phyloP scores from a whole-genome alignment of 2,329 filamentous ascomycete species.

The Ascochyta viciae-villosae region DNA sequence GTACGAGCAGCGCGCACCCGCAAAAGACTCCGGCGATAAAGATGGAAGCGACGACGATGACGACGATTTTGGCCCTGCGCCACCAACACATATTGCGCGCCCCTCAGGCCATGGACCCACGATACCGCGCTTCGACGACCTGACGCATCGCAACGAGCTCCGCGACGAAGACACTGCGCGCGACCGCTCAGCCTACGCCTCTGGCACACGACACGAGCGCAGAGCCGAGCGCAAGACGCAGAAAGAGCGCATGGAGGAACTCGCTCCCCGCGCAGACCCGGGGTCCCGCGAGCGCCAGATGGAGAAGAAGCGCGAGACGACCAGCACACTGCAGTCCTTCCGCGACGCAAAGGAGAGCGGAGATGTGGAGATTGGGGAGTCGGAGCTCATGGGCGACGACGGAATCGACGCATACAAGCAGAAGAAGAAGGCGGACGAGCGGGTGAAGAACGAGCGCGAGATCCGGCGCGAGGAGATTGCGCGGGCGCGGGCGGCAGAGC shows the following conservation, averaged over 20 bases:
- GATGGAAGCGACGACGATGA: slow-evolving; percentile 39
- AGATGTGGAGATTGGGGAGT: slow-evolving; percentile 70
- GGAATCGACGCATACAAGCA: slow-evolving; percentile 71
- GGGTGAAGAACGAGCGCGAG: slow-evolving; percentile 83
- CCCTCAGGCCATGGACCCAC: slow-evolving; percentile 57
- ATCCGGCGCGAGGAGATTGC: slow-evolving; percentile 80
- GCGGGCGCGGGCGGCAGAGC: slow-evolving; percentile 76
- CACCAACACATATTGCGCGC: slow-evolving; percentile 51
- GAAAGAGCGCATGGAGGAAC: slow-evolving; percentile 78
- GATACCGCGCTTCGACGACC: slow-evolving; percentile 76
- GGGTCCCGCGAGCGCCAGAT: slow-evolving; percentile 83
- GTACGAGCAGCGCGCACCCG: slow-evolving; percentile 15
- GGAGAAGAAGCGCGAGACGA: slow-evolving; percentile 80
- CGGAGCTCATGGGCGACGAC: slow-evolving; percentile 78
- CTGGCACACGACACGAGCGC: slow-evolving; percentile 67
- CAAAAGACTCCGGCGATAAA: slow-evolving; percentile 16
- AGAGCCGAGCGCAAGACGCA: slow-evolving; percentile 70
- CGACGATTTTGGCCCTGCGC: slow-evolving; percentile 60
- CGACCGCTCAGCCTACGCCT: slow-evolving; percentile 52
- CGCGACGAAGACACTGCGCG: slow-evolving; percentile 62
- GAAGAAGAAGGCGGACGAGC: slow-evolving; percentile 68
- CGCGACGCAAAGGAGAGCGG: slow-evolving; percentile 69
- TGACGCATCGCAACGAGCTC: slow-evolving; percentile 69
- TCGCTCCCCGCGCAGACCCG: slow-evolving; percentile 81
- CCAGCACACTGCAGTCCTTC: slow-evolving; percentile 77